Evolutionary conservation across 768 basidiomycete genomes (phyloP).

Genomic region (Chalciporus pseudorubinellus): DNA sequence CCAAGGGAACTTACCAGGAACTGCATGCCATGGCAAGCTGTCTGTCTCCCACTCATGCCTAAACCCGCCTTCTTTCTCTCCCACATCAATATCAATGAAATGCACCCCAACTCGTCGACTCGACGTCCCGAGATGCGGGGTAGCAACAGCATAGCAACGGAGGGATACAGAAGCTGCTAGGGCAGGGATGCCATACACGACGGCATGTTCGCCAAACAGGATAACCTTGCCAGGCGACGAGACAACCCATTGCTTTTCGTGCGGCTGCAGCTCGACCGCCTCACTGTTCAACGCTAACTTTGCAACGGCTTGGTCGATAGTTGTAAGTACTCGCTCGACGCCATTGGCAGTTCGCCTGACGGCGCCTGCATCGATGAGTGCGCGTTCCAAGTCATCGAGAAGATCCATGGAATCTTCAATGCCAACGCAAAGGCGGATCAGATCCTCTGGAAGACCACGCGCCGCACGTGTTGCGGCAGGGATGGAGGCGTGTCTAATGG

Average conservation of each 20-base stretch:
- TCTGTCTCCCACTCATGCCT: conserved; percentile 79
- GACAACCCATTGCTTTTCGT: conserved; percentile 72
- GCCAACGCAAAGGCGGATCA: conserved; percentile 96
- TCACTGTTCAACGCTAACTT: conserved; percentile 46
- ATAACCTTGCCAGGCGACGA: conserved; percentile 98
- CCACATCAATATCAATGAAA: conserved; percentile 67
- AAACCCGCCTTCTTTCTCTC: conserved; percentile 41
- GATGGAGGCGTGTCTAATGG: conserved; percentile 86
- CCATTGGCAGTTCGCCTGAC: conserved; percentile 53
- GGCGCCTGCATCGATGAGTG: conserved; percentile 89
- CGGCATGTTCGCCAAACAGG: conserved; percentile 97
- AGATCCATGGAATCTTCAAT: conserved; percentile 95
- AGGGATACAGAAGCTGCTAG: conserved; percentile 94
- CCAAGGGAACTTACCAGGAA: conserved; percentile 35
- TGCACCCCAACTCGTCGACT: conserved; percentile 55
- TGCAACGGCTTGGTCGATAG: conserved; percentile 63
- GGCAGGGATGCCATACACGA: conserved; percentile 97
- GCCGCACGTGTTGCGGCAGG: conserved; percentile 94
- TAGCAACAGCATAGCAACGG: conserved; percentile 86
- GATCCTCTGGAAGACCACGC: conserved; percentile 95
- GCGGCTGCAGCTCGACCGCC: conserved; percentile 7
- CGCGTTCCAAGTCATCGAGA: conserved; percentile 91
- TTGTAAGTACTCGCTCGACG: conserved; percentile 45
- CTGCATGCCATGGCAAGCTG: conserved; percentile 75
- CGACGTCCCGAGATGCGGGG: conserved; percentile 59